Percentiles rank a stretch among this genome's conserved stretches.
Evolutionary conservation across 257 asterid species (phyloP).

Genomic region (Asclepias syriaca): DNA sequence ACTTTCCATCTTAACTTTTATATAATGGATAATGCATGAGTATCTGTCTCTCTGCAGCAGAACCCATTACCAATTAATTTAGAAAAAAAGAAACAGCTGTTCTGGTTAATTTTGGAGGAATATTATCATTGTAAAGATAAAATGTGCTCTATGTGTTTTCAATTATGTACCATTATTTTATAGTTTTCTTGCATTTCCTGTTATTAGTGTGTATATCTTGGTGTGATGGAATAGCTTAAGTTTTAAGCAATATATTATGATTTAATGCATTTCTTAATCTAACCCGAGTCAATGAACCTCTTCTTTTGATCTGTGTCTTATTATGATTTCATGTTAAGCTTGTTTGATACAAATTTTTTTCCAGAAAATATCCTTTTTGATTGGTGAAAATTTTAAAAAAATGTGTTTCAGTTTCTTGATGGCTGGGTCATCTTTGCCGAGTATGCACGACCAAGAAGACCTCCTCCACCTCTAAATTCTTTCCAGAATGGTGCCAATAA

Average conservation of each 20-base stretch:
- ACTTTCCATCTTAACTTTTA: background rate
- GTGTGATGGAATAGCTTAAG: background rate
- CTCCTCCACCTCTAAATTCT: conserved; percentile 29
- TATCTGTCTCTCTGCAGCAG: background rate
- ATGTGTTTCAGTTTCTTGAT: conserved; percentile 58
- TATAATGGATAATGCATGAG: background rate
- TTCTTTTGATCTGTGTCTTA: background rate
- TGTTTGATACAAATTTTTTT: background rate
- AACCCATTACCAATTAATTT: background rate
- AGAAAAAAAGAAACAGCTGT: background rate
- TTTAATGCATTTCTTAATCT: background rate
- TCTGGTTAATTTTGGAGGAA: background rate
- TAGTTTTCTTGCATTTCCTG: too few relatives aligned
- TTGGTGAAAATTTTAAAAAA: background rate
- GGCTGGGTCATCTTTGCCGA: conserved; percentile 88
- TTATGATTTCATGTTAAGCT: background rate
- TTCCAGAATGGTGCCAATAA: conserved; percentile 11
- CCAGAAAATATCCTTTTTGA: background rate
- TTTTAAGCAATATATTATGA: background rate
- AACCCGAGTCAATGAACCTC: background rate
- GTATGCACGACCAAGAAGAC: conserved; percentile 71
- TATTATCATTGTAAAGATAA: too few relatives aligned
- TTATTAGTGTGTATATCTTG: too few relatives aligned
- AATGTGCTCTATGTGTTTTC: too few relatives aligned
- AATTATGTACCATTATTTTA: too few relatives aligned